Evolutionary conservation across 106 monocot species (phyloP), one percentile per base, ranked within the genome.

Genomic region (Dioscorea zingiberensis): DNA sequence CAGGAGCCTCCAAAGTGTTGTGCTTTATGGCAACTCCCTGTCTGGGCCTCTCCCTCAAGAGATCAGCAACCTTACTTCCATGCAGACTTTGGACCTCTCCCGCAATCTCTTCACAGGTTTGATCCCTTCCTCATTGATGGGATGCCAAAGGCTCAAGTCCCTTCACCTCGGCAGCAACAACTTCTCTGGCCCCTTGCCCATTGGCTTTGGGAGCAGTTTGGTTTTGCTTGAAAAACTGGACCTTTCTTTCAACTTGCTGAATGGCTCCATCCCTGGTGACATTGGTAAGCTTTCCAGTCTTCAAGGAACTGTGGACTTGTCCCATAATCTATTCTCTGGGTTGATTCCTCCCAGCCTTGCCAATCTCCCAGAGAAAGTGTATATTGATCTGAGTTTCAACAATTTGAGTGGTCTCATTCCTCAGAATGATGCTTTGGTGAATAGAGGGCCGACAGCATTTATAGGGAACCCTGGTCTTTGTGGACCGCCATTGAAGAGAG

Each of bases 291-390:
- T 94, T 49, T 74, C 85, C 16, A 70, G 69, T 25, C 84, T 94
- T 22, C 85, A 81, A 53, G 84, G 84, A 12, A 87, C 87, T 10
- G 62, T 66, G 2, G 87, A 94, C 61, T 68, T 94, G 58, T 91
- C 91, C 23, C 94, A 94, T 61, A 91, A 94, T 70, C 55, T 48
- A 25, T 91, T 94, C 69, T 84, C 90, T n/a, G 90, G 94, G 19
- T 25, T 30, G n/a, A 71, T 94, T 28, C 94, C 94, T 10, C 72
- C 67, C 38, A 91, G 76, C 66, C 83, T 94, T 4, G 94, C 87
- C 14, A 69, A 69, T 47, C 65, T 94, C 46, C 90, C 94, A 10
- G 94, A 94, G 78, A 91, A 84, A 73, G 85, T 94, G 17, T 94
- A 90, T 60, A 94, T 94, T 28, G 94, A 94, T 63, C 80, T 94